These are phyloP conservation scores for Sugiyamaella chiloensis DNA, from an alignment of 805 yeast species.

Conservation along the genomic window DNA sequence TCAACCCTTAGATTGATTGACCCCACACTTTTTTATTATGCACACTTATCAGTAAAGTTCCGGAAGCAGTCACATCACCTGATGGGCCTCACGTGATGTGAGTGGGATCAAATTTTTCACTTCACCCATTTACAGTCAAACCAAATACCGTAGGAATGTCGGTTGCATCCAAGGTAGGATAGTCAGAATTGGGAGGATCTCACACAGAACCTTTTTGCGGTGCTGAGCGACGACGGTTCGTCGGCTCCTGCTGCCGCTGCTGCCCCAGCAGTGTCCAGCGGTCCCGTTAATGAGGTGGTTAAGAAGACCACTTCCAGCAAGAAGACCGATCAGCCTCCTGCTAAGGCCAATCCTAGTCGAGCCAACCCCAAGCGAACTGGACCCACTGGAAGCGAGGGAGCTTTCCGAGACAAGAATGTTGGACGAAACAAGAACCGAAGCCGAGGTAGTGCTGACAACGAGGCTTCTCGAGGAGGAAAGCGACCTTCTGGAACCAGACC, in stretches of 20 bases:
- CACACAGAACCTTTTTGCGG: conserved; percentile 23
- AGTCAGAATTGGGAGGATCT: neutral
- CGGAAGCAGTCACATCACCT: conserved; percentile 4
- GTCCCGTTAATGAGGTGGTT: conserved; percentile 43
- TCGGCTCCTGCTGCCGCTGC: conserved; percentile 17
- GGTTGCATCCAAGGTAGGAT: conserved; percentile 27
- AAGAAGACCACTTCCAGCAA: conserved; percentile 80
- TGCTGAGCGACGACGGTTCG: conserved; percentile 26
- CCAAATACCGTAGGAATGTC: conserved; percentile 20
- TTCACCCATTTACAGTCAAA: conserved; percentile 5
- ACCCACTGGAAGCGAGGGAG: conserved; percentile 76
- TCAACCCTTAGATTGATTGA: too few species aligned
- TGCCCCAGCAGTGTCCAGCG: conserved; percentile 14
- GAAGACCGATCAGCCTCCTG: conserved; percentile 73
- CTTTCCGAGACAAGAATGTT: conserved; percentile 66
- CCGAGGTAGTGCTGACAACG: conserved; percentile 30
- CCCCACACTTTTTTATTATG: too few species aligned
- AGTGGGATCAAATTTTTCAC: conserved; percentile 16
- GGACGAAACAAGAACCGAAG: conserved; percentile 60
- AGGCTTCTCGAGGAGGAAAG: conserved; percentile 47
- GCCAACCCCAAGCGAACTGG: conserved; percentile 51
- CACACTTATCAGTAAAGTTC: too few species aligned
- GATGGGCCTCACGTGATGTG: conserved; percentile 2
- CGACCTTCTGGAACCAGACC: conserved; percentile 46
- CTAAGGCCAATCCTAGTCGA: conserved; percentile 56